These are phyloP conservation scores for Cryphonectria parasitica DNA, from an alignment of 2,329 filamentous ascomycete species.

Conservation along the genomic window DNA sequence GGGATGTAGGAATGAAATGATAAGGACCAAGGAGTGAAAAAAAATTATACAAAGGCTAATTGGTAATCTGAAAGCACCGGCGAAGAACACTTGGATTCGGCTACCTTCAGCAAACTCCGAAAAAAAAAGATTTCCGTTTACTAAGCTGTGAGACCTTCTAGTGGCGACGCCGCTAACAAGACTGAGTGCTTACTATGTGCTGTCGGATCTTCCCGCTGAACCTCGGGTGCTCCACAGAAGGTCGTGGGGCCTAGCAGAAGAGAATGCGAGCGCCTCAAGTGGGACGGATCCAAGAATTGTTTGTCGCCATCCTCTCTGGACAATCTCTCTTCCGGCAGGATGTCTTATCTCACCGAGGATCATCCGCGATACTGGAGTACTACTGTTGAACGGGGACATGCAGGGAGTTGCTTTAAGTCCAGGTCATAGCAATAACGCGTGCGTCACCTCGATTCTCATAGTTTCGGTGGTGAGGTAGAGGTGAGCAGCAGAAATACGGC, in stretches of 20 bases:
- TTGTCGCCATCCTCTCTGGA: no score
- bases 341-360: no score
- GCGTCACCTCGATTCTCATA: no score
- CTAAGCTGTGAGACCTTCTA: neutral
- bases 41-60: neutral
- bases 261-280: neutral
- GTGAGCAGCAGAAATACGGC: neutral
- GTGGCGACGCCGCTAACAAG: neutral
- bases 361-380: no score
- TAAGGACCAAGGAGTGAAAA: neutral
- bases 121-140: neutral
- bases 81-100: neutral
- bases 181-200: neutral
- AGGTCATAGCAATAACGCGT: no score
- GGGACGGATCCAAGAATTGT: no score
- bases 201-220: conserved; percentile 1
- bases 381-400: no score
- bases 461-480: no score
- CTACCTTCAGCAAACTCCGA: no score
- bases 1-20: no score
- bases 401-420: no score
- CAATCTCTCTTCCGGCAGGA: no score
- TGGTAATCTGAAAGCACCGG: neutral
- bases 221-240: neutral
- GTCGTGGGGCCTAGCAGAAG: neutral